phyloP scores from a whole-genome alignment of 2,329 filamentous ascomycete genomes.

The Pyricularia sp. region DNA sequence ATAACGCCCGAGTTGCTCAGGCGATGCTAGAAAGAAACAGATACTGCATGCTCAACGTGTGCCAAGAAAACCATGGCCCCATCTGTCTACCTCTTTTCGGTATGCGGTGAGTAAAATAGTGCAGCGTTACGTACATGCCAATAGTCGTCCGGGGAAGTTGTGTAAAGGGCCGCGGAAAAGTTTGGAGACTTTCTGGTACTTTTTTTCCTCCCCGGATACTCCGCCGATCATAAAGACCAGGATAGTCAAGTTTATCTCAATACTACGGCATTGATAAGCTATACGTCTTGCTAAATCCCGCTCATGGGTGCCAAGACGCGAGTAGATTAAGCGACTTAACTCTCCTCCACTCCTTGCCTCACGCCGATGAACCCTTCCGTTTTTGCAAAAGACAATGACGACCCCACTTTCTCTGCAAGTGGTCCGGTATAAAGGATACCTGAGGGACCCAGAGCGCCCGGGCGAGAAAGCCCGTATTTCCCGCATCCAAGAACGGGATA shows the following conservation, averaged over 20 bases:
- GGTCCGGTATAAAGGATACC: conserved; percentile 56
- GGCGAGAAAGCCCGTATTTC: conserved; percentile 61
- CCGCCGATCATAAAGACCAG: neutral
- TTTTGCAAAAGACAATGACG: conserved; percentile 72
- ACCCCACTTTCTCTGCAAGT: conserved; percentile 71
- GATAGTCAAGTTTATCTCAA: neutral
- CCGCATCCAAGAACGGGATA: conserved; percentile 70
- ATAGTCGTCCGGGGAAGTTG: neutral
- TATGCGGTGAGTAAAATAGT: neutral
- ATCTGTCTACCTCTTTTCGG: neutral
- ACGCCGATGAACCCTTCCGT: conserved; percentile 28
- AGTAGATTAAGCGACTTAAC: neutral
- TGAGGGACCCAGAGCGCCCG: conserved; percentile 78
- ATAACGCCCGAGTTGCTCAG: neutral
- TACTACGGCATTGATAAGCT: neutral
- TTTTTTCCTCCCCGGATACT: neutral
- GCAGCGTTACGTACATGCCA: neutral
- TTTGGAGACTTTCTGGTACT: neutral
- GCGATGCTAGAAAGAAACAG: neutral
- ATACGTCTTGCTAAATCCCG: neutral
- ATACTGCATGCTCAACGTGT: neutral
- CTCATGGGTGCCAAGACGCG: neutral
- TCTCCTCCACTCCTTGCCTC: neutral
- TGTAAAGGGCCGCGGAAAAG: too few species aligned
- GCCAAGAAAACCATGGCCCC: neutral